phyloP scores from a whole-genome alignment of 257 asterid species.

The Salvia hispanica region DNA sequence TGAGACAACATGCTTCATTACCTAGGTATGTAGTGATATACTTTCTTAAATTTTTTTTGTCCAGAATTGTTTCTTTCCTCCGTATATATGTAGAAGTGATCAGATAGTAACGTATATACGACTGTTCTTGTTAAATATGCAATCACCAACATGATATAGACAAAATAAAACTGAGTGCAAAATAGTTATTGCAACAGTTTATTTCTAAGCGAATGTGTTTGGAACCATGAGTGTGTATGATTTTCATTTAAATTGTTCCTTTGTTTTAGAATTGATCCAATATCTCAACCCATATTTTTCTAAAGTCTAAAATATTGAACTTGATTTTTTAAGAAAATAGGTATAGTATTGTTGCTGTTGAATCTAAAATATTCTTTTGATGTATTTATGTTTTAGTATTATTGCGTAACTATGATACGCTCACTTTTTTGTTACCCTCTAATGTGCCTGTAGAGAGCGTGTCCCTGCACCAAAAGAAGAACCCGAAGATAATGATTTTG shows the following conservation, averaged over 20 bases:
- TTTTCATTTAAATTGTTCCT: neutral
- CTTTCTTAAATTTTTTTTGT: neutral
- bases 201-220: neutral
- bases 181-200: neutral
- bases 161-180: neutral
- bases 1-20: slow-evolving; percentile 82
- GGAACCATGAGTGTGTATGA: neutral
- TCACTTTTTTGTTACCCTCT: slow-evolving; percentile 4
- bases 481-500: slow-evolving; percentile 48
- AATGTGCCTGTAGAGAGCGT: slow-evolving; percentile 63
- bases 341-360: neutral
- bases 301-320: neutral
- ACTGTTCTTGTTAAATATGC: neutral
- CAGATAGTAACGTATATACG: neutral
- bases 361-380: neutral
- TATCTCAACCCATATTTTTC: slow-evolving; percentile 5
- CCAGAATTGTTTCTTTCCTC: neutral
- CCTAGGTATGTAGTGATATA: slow-evolving; percentile 64
- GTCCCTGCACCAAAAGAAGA: slow-evolving; percentile 83
- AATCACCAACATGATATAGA: slow-evolving; percentile 10
- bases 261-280: neutral
- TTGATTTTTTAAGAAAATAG: too few relatives aligned
- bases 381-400: neutral
- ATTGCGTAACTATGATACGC: neutral
- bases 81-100: slow-evolving; percentile 14